Percentiles rank a stretch among this genome's conserved stretches.
These are phyloP conservation scores for Salix caprea DNA, from an alignment of 345 rosid species.

Conservation along the genomic window DNA sequence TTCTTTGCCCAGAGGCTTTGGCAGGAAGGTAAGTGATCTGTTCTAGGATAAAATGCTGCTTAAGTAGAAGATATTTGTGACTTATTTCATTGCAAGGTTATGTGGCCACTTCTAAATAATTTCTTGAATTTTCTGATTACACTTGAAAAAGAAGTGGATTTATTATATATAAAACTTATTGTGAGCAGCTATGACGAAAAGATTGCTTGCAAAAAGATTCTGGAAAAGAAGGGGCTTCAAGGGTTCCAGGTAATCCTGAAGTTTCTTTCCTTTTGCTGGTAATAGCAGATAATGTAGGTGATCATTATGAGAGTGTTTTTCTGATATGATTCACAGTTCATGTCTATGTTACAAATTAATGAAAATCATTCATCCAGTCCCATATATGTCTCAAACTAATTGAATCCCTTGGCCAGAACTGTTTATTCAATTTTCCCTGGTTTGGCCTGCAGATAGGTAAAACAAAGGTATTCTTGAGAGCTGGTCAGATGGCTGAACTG, in stretches of 20 bases:
- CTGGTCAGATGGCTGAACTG: slow-evolving; percentile 99
- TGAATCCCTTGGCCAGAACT: neutral
- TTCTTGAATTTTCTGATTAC: slow-evolving; percentile 11
- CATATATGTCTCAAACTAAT: neutral
- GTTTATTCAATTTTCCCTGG: slow-evolving; percentile 12
- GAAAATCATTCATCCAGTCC: neutral
- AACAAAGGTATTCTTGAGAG: slow-evolving; percentile 91
- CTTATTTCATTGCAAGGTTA: neutral
- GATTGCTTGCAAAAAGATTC: slow-evolving; percentile 57
- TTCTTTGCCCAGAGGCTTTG: slow-evolving; percentile 59
- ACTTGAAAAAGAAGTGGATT: slow-evolving; percentile 8
- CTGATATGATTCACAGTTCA: neutral
- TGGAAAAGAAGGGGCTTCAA: slow-evolving; percentile 79
- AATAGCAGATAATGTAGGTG: slow-evolving; percentile 3
- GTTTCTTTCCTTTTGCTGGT: slow-evolving; percentile 7
- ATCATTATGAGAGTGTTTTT: neutral
- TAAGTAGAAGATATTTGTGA: neutral
- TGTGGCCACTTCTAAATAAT: neutral
- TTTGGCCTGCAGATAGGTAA: slow-evolving; percentile 70
- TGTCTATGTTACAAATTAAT: neutral
- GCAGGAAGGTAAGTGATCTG: slow-evolving; percentile 73
- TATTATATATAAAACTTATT: slow-evolving; percentile 18
- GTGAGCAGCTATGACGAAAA: slow-evolving; percentile 77
- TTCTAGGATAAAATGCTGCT: neutral
- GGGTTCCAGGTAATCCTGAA: slow-evolving; percentile 72